Evolutionary conservation across 345 rosid species (phyloP), one percentile per base, ranked within the genome.

Genomic region (Eucalyptus pauciflora): DNA sequence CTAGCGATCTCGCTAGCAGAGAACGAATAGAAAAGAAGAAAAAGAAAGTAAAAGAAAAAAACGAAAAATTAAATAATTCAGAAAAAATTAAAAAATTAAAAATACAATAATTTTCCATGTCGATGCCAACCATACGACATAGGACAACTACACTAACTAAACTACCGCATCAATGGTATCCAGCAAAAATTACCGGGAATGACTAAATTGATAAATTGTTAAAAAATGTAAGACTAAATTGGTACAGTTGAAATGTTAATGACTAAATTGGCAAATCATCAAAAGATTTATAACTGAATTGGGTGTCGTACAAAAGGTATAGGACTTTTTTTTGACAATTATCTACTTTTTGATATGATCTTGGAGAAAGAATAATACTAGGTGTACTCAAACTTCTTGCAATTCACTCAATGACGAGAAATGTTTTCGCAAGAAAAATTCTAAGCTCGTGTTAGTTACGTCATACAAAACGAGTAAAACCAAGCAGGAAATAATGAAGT

Each of bases 101-200:
- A 54, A 22, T 54, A 10, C 12, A 56, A 56, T 24, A 1, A 56
- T 0, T 58, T 24, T 58, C 64, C 6, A 52, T 52, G 56, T 51
- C 56, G 3, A 51, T 17, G 62, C 62, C 13, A 56, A 24, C 0
- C 13, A 56, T 0, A 25, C 2, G 3, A 24, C n/a, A 58, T 10
- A 4, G 14, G n/a, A 25, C 29, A 13, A 13, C 64, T 58, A 58
- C 13, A 10, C 2, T 0, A 6, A 58, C 64, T 58, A 58, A 25
- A 58, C 13, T 58, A 2, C 1, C 3, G 0, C 0, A 0, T 58
- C 13, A 58, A 10, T 0, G 0, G 1, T 24, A 10, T 58, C 41
- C 1, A 11, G 0, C 7, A 29, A 24, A 58, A 58, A 58, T 58
- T 58, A 13, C 0, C 0, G 1, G 0, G 29, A 58, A 58, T 10